Evolutionary conservation across 306 rosid genomes (phyloP), one percentile per base, ranked within the genome.

Genomic region (Sphenostylis stenocarpa): DNA sequence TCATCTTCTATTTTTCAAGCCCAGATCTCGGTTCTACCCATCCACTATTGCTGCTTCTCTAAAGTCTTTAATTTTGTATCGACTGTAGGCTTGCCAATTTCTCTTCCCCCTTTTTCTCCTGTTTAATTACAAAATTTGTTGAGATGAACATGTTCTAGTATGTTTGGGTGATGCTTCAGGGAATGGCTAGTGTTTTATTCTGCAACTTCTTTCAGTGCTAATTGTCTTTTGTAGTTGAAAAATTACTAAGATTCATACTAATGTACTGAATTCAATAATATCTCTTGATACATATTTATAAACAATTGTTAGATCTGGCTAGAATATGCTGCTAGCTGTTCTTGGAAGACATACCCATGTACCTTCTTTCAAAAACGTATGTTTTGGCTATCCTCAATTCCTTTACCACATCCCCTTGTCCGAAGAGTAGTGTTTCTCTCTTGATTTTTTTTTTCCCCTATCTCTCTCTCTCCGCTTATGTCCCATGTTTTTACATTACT

Each of bases 1-100:
- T n/a, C n/a, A n/a, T 84, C 51, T 55, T 79, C 72, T 39, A 47
- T 21, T 71, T 82, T 81, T 52, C 55, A 51, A 80, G 70, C 66
- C 76, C 86, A 90, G 96, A 90, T 90, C 96, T 88, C 84, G 75
- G 67, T 67, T 85, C 75, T 75, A 33, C 49, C 51, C 80, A 33
- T 76, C 60, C 79, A 70, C 65, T 76, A 60, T 81, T 57, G 67
- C 70, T 77, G 10, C 71, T 72, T 11, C 39, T 45, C 48, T 60
- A 29, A 61, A 68, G 17, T 60, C 64, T 61, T 64, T 2, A 26
- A 75, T 14, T 69, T 68, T 81, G 16, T 68, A 7, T 38, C 60
- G 6, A 49, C 60, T 68, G n/a, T 60, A 47, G 10, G 21, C 75
- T 21, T 70, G 65, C 56, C 39, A 48, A 53, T 71, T 38, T 57